Evolutionary conservation across 1,139 yeast genomes (phyloP).

Genomic region (Debaryomyces psychrophilus): DNA sequence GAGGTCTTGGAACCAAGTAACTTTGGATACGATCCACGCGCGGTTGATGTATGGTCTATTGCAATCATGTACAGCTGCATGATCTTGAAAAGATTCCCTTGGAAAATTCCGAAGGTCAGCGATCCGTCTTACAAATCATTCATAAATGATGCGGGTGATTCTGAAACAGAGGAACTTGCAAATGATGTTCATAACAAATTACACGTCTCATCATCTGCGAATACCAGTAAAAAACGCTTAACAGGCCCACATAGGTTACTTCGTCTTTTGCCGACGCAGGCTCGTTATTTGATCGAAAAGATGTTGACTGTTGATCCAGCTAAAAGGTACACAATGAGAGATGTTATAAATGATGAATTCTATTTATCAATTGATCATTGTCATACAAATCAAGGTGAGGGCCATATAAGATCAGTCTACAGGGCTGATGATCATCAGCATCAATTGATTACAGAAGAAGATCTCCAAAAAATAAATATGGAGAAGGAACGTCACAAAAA

Average conservation of each 20-base stretch:
- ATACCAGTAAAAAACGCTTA: slow-evolving; percentile 9
- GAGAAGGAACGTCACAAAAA: slow-evolving; percentile 41
- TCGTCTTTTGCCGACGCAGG: slow-evolving; percentile 39
- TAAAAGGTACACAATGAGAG: slow-evolving; percentile 33
- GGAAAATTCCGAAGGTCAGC: slow-evolving; percentile 69
- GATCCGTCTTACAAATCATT: slow-evolving; percentile 57
- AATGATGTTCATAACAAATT: slow-evolving; percentile 8
- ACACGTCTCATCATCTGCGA: not conserved
- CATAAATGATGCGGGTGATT: slow-evolving; percentile 26
- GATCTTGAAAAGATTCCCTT: slow-evolving; percentile 72
- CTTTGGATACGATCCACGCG: slow-evolving; percentile 66
- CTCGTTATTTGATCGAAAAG: slow-evolving; percentile 35
- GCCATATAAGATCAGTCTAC: slow-evolving; percentile 9
- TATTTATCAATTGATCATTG: slow-evolving; percentile 35
- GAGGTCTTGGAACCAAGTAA: slow-evolving; percentile 58
- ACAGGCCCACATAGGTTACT: slow-evolving; percentile 40
- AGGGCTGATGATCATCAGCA: slow-evolving; percentile 49
- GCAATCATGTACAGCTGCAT: slow-evolving; percentile 79
- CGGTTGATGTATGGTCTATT: slow-evolving; percentile 77
- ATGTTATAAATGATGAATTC: slow-evolving; percentile 35
- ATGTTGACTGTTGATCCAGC: slow-evolving; percentile 37
- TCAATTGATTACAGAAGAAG: slow-evolving; percentile 61
- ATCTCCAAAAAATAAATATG: slow-evolving; percentile 43
- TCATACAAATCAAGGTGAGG: slow-evolving; percentile 18
- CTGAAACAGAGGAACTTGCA: slow-evolving; percentile 12